Evolutionary conservation across 257 asterid species (phyloP).

Genomic region (Forsythia viridissima): DNA sequence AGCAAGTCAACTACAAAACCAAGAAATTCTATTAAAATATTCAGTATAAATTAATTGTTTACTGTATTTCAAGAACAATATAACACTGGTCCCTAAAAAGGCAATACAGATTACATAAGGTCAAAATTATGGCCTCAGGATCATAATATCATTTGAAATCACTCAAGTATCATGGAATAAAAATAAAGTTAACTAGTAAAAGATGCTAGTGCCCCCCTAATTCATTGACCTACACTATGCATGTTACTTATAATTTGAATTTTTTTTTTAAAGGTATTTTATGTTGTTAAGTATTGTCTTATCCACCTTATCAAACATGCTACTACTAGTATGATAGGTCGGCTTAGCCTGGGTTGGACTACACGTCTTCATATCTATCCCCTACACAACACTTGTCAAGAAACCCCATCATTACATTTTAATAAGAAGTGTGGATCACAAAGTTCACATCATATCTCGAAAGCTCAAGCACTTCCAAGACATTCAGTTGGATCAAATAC

Average conservation of each 20-base stretch:
- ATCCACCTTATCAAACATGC: not conserved
- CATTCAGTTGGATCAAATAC: conserved; percentile 5
- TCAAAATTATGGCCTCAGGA: conserved; percentile 37
- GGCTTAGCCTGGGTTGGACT: too few species aligned
- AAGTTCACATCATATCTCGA: conserved; percentile 7
- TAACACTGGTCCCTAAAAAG: conserved; percentile 26
- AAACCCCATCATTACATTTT: conserved; percentile 15
- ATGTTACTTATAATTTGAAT: not conserved
- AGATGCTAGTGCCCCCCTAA: not conserved
- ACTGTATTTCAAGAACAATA: not conserved
- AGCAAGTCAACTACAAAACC: conserved; percentile 2
- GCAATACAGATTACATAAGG: conserved; percentile 27
- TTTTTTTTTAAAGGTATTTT: not conserved
- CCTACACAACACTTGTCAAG: conserved; percentile 14
- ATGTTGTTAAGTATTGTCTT: not conserved
- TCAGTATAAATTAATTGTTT: not conserved
- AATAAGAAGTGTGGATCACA: conserved; percentile 5
- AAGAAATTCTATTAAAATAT: not conserved
- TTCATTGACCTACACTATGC: not conserved
- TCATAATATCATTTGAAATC: conserved; percentile 34
- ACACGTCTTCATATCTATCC: not conserved
- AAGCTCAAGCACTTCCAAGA: not conserved
- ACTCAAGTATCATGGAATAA: conserved; percentile 11
- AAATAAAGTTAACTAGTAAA: not conserved
- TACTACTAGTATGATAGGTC: too few species aligned